A percentile compares a stretch with the other conserved stretches of the same genome.
These are phyloP conservation scores for Saccharomycopsis olivae DNA, from an alignment of 805 yeast genomes.

Conservation along the genomic window DNA sequence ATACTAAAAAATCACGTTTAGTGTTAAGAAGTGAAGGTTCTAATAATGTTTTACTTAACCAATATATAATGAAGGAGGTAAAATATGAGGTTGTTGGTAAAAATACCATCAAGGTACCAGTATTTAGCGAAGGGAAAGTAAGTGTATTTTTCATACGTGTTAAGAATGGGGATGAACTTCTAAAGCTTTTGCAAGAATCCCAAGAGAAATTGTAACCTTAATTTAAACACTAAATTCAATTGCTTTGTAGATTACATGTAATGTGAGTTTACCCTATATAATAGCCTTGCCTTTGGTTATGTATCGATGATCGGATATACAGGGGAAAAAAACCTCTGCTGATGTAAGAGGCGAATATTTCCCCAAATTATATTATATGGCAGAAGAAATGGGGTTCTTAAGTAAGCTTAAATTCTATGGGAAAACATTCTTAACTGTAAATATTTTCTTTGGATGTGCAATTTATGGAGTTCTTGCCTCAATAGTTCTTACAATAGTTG, in stretches of 20 bases:
- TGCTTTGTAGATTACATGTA: too few species aligned
- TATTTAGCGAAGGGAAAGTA: slow-evolving; percentile 13
- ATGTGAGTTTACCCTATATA: too few species aligned
- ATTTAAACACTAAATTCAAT: too few species aligned
- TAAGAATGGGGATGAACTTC: slow-evolving; percentile 14
- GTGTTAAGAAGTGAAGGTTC: slow-evolving; percentile 17
- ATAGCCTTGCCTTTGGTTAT: too few species aligned
- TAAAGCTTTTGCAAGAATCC: slow-evolving; percentile 7
- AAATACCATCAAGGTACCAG: slow-evolving; percentile 14
- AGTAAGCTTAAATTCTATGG: slow-evolving; percentile 39
- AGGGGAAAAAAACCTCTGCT: too few species aligned
- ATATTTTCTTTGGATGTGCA: slow-evolving; percentile 49
- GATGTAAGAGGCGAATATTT: too few species aligned
- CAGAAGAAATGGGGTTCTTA: slow-evolving; percentile 21
- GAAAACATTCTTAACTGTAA: slow-evolving; percentile 45
- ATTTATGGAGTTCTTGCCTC: slow-evolving; percentile 74
- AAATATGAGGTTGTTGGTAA: slow-evolving; percentile 12
- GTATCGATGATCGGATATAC: too few species aligned
- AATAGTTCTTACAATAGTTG: slow-evolving; percentile 48
- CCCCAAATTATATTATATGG: too few species aligned
- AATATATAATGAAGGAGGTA: slow-evolving; percentile 12
- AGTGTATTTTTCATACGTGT: slow-evolving; percentile 12
- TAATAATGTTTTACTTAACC: slow-evolving; percentile 13
- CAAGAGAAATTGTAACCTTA: too few species aligned
- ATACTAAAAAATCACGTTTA: slow-evolving; percentile 11